Base-by-base conservation (phyloP, 139 green algal species). In the Haematococcus sp. region DNA sequence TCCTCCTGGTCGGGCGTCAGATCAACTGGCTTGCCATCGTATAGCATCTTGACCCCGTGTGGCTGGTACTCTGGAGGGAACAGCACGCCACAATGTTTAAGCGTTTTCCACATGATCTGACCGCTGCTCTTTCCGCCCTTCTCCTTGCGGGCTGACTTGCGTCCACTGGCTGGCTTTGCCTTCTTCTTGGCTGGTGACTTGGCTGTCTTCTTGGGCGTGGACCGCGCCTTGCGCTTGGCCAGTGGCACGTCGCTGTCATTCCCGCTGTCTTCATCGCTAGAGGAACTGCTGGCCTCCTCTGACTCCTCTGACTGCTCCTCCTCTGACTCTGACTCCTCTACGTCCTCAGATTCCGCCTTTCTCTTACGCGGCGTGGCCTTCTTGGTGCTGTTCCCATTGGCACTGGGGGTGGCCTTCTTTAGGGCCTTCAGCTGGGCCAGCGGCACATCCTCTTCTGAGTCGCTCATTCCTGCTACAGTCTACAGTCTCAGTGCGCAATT, bases 11-110 rank as follows among this genome's bases (percentile, higher is more conserved):
- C 92, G 0, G 88, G 82, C 0, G 92, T 97, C 23, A 99, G 84
- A 2, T 95, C 83, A 40, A 99, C 92, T 2, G 92, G 92, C 67
- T 93, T 81, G 43, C 90, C 91, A 61, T 97, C 90, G 75, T 98
- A 99, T 56, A 97, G 82, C 89, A 99, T 94, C 80, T 97, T 97
- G 23, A 99, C 79, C n/a, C 93, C 93, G 75, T 98, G 94, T 2
- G 92, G 91, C 69, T 86, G 63, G 51, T 87, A 87, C 52, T 87
- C 74, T 4, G 96, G 95, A 0, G 96, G 96, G 84, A 99, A 99
- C 32, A 98, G 85, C 70, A 99, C 96, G 25, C 96, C 96, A 7
- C 68, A 65, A 80, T 98, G 94, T 52, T 86, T 73, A 35, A 99
- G 81, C 1, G 88, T 98, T 0, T 78, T 85, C 96, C 96, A 99